Evolutionary conservation across 345 rosid species (phyloP).

Genomic region (Psidium guajava): DNA sequence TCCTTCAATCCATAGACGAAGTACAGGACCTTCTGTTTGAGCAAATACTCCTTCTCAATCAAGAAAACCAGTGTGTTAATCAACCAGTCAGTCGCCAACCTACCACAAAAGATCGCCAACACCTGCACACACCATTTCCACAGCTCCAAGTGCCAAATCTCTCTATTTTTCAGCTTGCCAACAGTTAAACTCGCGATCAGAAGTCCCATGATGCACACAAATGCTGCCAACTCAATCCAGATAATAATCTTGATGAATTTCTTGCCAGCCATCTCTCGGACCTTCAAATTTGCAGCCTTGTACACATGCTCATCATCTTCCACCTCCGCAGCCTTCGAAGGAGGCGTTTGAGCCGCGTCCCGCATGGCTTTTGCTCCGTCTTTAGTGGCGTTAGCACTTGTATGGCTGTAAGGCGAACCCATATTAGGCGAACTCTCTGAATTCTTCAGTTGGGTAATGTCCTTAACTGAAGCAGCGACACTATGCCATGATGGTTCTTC

Average conservation of each 20-base stretch:
- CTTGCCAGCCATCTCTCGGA: neutral
- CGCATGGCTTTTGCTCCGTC: slow-evolving; percentile 10
- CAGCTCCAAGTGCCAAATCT: slow-evolving; percentile 36
- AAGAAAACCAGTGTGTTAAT: slow-evolving; percentile 39
- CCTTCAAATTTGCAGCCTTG: slow-evolving; percentile 18
- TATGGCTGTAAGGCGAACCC: slow-evolving; percentile 5
- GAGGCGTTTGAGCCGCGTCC: slow-evolving; percentile 31
- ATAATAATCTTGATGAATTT: slow-evolving; percentile 10
- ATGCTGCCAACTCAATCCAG: slow-evolving; percentile 19
- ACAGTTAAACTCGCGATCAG: slow-evolving; percentile 30
- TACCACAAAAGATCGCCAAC: slow-evolving; percentile 39
- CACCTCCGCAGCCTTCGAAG: slow-evolving; percentile 9
- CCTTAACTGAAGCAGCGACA: neutral
- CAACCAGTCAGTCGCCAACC: slow-evolving; percentile 40
- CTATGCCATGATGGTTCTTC: neutral
- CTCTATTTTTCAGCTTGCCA: slow-evolving; percentile 8
- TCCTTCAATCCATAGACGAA: slow-evolving; percentile 46
- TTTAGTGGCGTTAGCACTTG: neutral
- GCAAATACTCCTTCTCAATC: slow-evolving; percentile 46
- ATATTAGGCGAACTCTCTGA: slow-evolving; percentile 11
- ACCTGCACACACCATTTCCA: slow-evolving; percentile 65
- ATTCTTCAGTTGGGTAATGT: slow-evolving; percentile 5
- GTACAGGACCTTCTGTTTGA: slow-evolving; percentile 57
- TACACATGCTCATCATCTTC: slow-evolving; percentile 17
- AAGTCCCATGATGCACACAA: slow-evolving; percentile 20